phyloP scores from a whole-genome alignment of 2,329 filamentous ascomycete genomes.

The Claviceps sp. region DNA sequence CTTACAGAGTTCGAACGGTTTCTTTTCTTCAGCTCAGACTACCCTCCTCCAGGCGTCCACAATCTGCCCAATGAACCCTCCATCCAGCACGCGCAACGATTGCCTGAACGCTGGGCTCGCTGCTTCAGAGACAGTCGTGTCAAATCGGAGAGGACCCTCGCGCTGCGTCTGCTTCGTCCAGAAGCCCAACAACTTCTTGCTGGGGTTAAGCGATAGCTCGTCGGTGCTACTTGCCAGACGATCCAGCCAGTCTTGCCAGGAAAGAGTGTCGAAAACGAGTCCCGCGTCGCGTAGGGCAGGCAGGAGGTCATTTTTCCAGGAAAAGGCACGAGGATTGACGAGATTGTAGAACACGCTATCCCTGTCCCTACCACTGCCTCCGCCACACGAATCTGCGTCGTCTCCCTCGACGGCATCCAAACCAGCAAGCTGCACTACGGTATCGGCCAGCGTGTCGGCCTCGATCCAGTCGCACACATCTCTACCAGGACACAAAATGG shows the following conservation, averaged over 20 bases:
- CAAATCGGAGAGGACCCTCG: background rate
- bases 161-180: constrained; percentile 11
- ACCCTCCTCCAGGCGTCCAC: background rate
- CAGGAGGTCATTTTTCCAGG: constrained; percentile 36
- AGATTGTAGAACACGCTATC: constrained; percentile 30
- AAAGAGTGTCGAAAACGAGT: constrained; percentile 28
- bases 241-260: constrained; percentile 27
- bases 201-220: constrained; percentile 32
- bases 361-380: background rate
- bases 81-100: background rate
- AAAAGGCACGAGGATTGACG: constrained; percentile 30
- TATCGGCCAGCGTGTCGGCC: constrained; percentile 23
- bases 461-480: background rate
- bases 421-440: constrained; percentile 29
- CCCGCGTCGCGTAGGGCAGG: constrained; percentile 30
- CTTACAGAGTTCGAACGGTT: background rate
- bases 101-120: background rate
- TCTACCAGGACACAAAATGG: constrained; percentile 12
- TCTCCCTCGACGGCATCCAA: constrained; percentile 26
- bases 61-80: background rate
- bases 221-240: constrained; percentile 27
- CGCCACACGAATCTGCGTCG: constrained; percentile 23
- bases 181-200: constrained; percentile 29
- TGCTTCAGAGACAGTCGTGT: background rate
- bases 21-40: background rate